Base-by-base conservation (phyloP, 2,329 filamentous ascomycete species). In the Fusarium verticillioides region DNA sequence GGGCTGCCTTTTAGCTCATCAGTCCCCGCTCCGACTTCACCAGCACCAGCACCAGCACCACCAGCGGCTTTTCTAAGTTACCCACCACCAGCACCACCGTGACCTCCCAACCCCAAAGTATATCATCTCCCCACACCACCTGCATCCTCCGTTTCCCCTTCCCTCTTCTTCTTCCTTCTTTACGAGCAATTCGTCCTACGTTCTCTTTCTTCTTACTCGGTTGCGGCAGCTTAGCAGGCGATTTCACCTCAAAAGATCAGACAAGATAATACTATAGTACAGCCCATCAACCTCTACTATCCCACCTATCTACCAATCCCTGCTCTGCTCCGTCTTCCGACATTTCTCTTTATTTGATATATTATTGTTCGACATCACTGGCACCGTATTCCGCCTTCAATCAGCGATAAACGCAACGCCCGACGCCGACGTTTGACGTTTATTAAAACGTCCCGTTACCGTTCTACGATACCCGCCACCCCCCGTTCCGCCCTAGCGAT, bases 211-310 rank as follows among this genome's bases (percentile, higher is more conserved):
- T 87, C 85, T 87, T 85, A 75, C 75, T 85, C 82, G 85, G 85
- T 86, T 84, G 83, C 84, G 86, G 87, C 84, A 86, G 85, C 85
- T 87, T 78, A 88, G 89, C 85, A 90, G 88, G 86, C 85, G 87
- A 87, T 86, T 85, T 87, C 76, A 60, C 61, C 66, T 44, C 34
- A 44, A 65, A 67, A 69, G 49, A 69, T 39, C 61, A 49, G 66
- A 64, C 66, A 64, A 71, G 78, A 74, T 60, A 73, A 60, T 54
- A 57, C 61, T 42, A 69, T 60, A 69, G 66, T 69, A 69, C 34
- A 49, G 37, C 37, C 54, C 56, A 60, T 49, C 37, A 58, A 37
- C 61, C 39, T 43, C 43, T 64, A 61, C 44, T 64, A 64, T 64
- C 44, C 42, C 23, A 43, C 44, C 42, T 42, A 43, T 69, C 47